Base-by-base conservation (phyloP, 1,284 basidiomycete species). In the Trichosporon sp. region DNA sequence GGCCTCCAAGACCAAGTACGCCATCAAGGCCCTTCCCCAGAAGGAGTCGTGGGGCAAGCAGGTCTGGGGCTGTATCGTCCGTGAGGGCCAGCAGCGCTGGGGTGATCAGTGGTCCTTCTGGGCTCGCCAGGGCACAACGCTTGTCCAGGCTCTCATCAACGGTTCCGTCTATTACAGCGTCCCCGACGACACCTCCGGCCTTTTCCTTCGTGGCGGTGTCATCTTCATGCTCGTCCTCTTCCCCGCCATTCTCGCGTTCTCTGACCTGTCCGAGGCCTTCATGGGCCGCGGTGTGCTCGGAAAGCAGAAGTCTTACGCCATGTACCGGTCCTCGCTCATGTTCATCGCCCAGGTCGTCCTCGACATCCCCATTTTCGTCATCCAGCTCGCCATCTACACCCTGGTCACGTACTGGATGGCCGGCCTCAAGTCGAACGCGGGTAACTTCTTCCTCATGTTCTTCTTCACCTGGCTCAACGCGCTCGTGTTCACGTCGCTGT, bases 121-220 rank as follows among this genome's bases (percentile, higher is more conserved):
- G 78, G 78, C 74, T 44, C 78, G 78, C 62, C 78, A 78, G 64
- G 74, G 65, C 12, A 77, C 77, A 7, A 77, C 77, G 1, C 60
- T 80, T 35, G 72, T 80, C 56, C 76, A 76, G 66, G 76, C 76
- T 9, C 72, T 79, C 13, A 73, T 79, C 89, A 70, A 90, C 68
- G 92, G 93, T 12, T 91, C 90, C 0, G 87, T 91, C 38, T 96
- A 92, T 85, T 85, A 90, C 72, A 85, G 87, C 4, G 83, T 90
- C 64, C 85, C 88, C 0, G 84, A 88, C 18, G 80, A 84, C 5
- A 92, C 93, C 0, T 80, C 83, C 0, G 89, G 88, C 13, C 91
- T 88, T 5, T 73, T 64, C 67, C 89, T 90, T 15, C 88, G 92
- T 23, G 92, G 92, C 2, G 93, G 92, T 83, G 80, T 84, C n/a